Evolutionary conservation across 164 flowering plant species (phyloP), one percentile per base, ranked within the genome.

Genomic region (Taxillus chinensis): DNA sequence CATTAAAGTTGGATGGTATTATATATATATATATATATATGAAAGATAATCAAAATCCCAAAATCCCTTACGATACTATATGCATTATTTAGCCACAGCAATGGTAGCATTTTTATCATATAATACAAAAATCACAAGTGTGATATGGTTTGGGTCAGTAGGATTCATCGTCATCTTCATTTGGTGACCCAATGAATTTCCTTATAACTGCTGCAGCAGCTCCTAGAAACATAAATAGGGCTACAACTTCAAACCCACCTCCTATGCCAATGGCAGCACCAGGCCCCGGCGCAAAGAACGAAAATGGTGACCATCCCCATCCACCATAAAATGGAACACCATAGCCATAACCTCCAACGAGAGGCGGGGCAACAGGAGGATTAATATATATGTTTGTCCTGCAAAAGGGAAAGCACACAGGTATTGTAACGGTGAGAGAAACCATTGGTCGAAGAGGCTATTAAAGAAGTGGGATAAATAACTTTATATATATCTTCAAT

Each of bases 231-330:
- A 90, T 5, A 62, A 90, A 82, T 16, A 86, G 61, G 46, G 60
- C 79, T 4, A 93, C 38, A 39, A 70, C 17, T 0, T 90, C 97
- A 52, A 93, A 88, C 5, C 98, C 98, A 52, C 96, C 97, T 59
- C 98, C 97, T 57, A 86, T 39, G 41, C 97, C 97, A 17, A 93
- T 56, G 5, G 95, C 98, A 27, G 86, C 83, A 49, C 86, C 71
- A 0, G 98, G 96, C 17, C 95, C 90, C 2, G 98, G 96, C 11
- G 83, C 85, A 45, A 85, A 93, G 76, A 86, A 93, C 8, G 97
- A 93, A 69, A 90, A 88, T 1, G 98, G 98, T 0, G 98, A 88
- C 96, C 96, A 89, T 4, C 98, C 98, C 85, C 84, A 92, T 62
- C 98, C 98, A 2, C 96, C 93, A 60, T 80, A 92, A 75, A 70